Conservation (phyloP, 495 filamentous ascomycete species). For the Cercophora scortea region DNA sequence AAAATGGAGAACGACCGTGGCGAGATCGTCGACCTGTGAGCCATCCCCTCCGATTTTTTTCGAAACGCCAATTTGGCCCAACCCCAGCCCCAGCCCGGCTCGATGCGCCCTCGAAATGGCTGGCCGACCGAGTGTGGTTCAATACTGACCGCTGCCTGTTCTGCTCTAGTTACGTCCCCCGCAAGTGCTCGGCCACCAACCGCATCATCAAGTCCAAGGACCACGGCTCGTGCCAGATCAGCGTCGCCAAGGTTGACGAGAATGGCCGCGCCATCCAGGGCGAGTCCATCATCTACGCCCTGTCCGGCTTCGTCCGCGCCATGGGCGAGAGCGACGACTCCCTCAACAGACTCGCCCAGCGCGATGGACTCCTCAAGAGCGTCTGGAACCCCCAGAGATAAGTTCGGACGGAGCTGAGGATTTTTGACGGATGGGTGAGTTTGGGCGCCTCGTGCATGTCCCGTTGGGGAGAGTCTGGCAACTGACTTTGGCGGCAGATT, state of each 20-base stretch:
- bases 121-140: too few species aligned
- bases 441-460: not conserved
- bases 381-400: constrained; percentile 87
- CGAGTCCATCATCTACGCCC: constrained; percentile 94
- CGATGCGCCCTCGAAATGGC: too few species aligned
- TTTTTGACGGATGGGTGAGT: constrained; percentile 19
- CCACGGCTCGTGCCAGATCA: constrained; percentile 88
- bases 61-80: too few species aligned
- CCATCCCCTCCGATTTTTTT: not conserved
- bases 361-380: constrained; percentile 90
- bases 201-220: constrained; percentile 99
- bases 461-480: not conserved
- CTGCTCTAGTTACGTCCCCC: constrained; percentile 80
- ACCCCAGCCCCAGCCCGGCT: too few species aligned
- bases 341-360: constrained; percentile 90
- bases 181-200: constrained; percentile 94
- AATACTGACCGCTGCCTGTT: not conserved
- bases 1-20: constrained; percentile 48
- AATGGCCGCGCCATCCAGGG: constrained; percentile 87
- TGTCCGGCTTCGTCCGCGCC: constrained; percentile 94
- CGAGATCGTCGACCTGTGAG: constrained; percentile 97
- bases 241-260: constrained; percentile 92
- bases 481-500: constrained; percentile 1
- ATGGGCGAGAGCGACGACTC: constrained; percentile 98
- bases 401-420: constrained; percentile 17